Base-by-base conservation (phyloP, 768 basidiomycete species). In the Pleurotus salmoneostramineus region DNA sequence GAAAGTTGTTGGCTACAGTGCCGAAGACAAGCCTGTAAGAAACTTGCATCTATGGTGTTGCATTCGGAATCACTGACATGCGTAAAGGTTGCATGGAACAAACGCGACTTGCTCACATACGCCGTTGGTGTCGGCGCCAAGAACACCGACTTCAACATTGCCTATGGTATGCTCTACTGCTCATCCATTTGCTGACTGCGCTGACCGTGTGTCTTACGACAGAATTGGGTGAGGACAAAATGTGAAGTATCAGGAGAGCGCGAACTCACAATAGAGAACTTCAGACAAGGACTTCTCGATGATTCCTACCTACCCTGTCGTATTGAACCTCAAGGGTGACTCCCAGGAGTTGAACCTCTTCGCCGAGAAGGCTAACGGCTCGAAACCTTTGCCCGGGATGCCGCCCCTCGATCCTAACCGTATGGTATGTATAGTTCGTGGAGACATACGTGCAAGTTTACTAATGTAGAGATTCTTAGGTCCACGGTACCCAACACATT, bases 271-370 rank as follows among this genome's bases (percentile, higher is more conserved):
- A 27, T 27, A 27, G 21, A 3, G 21, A 27, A 27, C 5, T 49
- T n/a, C 35, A 89, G 88, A 88, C 71, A 78, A 81, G 60, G 74
- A 80, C 32, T 95, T 89, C 71, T 76, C 87, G 11, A 83, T 91
- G 2, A 77, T 95, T 64, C 93, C 93, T 6, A 94, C 93, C 0
- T 95, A 88, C 69, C 92, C 93, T 1, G 90, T 92, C 12, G 89
- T 91, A 0, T 78, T 95, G 4, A 73, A 70, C 32, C 77, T 93
- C 66, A 93, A 92, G 72, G 87, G 88, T 8, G 75, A 79, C 37
- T 81, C 76, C 57, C 76, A 81, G 49, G 91, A 93, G 56, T 78
- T 93, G 15, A 84, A 85, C 59, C 68, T 85, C 59, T 95, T 95
- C 70, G 74, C 80, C 21, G 76, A 83, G 33, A 73, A 74, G 33